Conservation (phyloP, 352 stramenopile genomes). For the Phytophthora idaei region DNA sequence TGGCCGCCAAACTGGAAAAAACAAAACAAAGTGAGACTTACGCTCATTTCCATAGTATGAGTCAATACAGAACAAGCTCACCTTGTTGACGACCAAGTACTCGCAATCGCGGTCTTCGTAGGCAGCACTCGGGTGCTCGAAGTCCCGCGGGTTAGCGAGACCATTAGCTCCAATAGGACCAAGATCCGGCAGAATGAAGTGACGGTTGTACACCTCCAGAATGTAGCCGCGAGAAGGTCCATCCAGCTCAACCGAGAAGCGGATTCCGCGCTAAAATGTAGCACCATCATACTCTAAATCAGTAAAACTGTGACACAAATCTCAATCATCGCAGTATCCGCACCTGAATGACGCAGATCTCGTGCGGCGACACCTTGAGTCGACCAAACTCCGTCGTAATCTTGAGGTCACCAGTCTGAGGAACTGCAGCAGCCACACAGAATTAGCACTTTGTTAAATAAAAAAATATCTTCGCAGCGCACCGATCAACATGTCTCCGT, state of each 20-base stretch:
- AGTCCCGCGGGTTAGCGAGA: slow-evolving; percentile 96
- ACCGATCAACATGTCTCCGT: slow-evolving; percentile 96
- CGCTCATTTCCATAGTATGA: neutral
- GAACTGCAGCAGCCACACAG: slow-evolving; percentile 57
- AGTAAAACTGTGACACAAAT: neutral
- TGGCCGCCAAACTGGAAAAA: slow-evolving; percentile 81
- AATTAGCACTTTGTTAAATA: neutral
- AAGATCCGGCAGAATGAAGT: slow-evolving; percentile 95
- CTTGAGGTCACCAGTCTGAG: slow-evolving; percentile 89
- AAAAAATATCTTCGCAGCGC: neutral
- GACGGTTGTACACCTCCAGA: slow-evolving; percentile 94
- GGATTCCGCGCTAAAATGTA: slow-evolving; percentile 81
- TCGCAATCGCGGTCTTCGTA: slow-evolving; percentile 90
- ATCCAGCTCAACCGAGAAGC: slow-evolving; percentile 92
- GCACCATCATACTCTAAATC: neutral
- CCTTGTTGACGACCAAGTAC: slow-evolving; percentile 79
- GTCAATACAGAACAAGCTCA: slow-evolving; percentile 9
- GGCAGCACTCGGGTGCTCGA: slow-evolving; percentile 90
- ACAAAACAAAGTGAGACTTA: neutral
- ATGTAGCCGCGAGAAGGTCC: slow-evolving; percentile 93
- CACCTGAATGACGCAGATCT: slow-evolving; percentile 96
- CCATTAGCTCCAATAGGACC: slow-evolving; percentile 97
- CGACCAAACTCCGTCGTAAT: slow-evolving; percentile 95
- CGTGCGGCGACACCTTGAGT: slow-evolving; percentile 81
- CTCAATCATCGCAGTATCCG: neutral